Conservation (phyloP, 164 flowering plant species). For the Stephania yunnanensis region DNA sequence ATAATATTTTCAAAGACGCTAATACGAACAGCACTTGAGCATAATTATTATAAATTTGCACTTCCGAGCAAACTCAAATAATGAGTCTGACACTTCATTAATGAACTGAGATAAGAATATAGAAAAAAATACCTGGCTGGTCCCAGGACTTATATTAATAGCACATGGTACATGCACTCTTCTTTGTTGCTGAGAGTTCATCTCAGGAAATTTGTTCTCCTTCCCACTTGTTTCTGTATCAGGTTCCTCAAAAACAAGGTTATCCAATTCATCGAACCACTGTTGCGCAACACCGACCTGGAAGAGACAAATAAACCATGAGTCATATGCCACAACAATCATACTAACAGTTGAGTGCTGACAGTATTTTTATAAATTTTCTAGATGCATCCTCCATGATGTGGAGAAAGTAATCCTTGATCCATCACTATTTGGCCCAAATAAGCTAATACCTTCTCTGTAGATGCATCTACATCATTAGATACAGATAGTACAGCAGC, state of each 20-base stretch:
- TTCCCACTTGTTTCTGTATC: slow-evolving; percentile 29
- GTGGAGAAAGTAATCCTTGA: neutral
- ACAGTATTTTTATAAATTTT: neutral
- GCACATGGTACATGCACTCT: slow-evolving; percentile 41
- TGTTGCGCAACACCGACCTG: slow-evolving; percentile 89
- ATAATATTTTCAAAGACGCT: neutral
- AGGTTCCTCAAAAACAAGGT: slow-evolving; percentile 41
- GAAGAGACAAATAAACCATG: slow-evolving; percentile 7
- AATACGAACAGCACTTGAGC: neutral
- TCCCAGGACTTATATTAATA: slow-evolving; percentile 77
- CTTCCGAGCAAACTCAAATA: neutral
- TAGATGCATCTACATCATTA: slow-evolving; percentile 29
- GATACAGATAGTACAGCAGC: slow-evolving; percentile 50
- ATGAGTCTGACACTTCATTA: neutral
- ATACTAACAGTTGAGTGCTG: neutral
- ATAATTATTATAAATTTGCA: neutral
- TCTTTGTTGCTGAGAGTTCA: slow-evolving; percentile 27
- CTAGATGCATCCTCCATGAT: neutral
- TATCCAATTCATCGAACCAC: slow-evolving; percentile 90
- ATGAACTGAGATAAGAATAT: neutral
- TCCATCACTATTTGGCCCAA: neutral
- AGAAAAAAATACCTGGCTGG: slow-evolving; percentile 69
- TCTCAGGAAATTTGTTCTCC: slow-evolving; percentile 18
- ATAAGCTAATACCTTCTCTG: slow-evolving; percentile 42
- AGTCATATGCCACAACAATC: slow-evolving; percentile 2